Evolutionary conservation across 2,329 filamentous ascomycete species (phyloP), one percentile per base, ranked within the genome.

Genomic region (Colletotrichum sp.): DNA sequence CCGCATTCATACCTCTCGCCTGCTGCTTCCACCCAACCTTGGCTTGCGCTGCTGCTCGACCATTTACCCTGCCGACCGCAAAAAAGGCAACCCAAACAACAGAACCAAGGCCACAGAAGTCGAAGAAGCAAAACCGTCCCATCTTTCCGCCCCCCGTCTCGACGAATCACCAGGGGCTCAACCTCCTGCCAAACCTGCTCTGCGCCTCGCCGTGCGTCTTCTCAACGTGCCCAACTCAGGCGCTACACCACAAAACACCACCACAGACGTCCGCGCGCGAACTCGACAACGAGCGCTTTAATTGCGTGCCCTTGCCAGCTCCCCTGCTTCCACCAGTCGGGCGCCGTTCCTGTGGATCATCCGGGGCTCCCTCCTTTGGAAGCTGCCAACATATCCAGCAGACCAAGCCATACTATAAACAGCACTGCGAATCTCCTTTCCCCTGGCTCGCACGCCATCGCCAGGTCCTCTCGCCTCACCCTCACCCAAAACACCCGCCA

Each of bases 401-500:
- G 24, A 16, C 21, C 26, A 58, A 58, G 64, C 64, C 65, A 75
- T 48, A 24, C 57, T 72, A 24, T 21, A 43, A 69, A 21, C 48
- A 73, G 64, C 43, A 38, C 55, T 58, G 65, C 73, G 64, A 75
- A 68, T 64, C 70, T 55, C 66, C 36, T 43, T 65, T 76, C 70
- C 71, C 74, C 74, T 74, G 74, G 58, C 74, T 76, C 71, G 74
- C 74, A 76, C 74, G 74, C 72, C 74, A 76, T 76, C 74, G 71
- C 71, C 74, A 75, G 74, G 71, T 26, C 71, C 63, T 74, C 74
- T 76, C 63, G 55, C 72, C 74, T 76, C 74, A 76, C 74, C 72
- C 55, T 55, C 71, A 67, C 61, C 64, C 64, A 73, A 65, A 69
- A 69, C 74, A 52, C 43, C 58, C 26, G 30, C 28, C 70, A 48